Percentiles rank a stretch among this genome's conserved stretches.
These are phyloP conservation scores for Debaryomyces subglobosus DNA, from an alignment of 1,139 yeast genomes.

Conservation along the genomic window DNA sequence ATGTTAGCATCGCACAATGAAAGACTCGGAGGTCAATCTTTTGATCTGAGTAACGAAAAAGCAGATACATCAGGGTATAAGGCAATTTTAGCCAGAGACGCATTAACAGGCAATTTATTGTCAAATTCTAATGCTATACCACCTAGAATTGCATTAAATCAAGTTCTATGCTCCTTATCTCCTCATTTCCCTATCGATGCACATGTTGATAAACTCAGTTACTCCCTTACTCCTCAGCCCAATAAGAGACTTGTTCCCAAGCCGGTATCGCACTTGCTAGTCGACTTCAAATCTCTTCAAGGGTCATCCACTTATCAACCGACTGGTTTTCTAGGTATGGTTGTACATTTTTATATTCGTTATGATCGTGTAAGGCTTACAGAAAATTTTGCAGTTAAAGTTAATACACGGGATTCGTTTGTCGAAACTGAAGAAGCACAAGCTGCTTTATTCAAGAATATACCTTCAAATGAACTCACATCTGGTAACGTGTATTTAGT, in stretches of 20 bases:
- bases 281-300: constrained; percentile 73
- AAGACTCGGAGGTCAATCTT: constrained; percentile 40
- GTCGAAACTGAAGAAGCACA: constrained; percentile 67
- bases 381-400: constrained; percentile 76
- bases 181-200: constrained; percentile 68
- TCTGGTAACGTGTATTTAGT: constrained; percentile 66
- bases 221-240: constrained; percentile 46
- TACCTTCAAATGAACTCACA: constrained; percentile 72
- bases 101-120: constrained; percentile 63
- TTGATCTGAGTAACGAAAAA: constrained; percentile 44
- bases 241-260: constrained; percentile 51
- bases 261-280: constrained; percentile 75
- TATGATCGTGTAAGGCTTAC: constrained; percentile 68
- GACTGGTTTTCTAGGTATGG: constrained; percentile 70
- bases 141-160: constrained; percentile 67
- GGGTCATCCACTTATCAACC: constrained; percentile 67
- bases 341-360: constrained; percentile 73
- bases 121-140: constrained; percentile 48
- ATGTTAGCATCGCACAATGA: constrained; percentile 55
- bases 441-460: constrained; percentile 78
- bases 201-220: constrained; percentile 34
- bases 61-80: constrained; percentile 79
- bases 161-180: constrained; percentile 70
- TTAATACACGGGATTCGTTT: constrained; percentile 60
- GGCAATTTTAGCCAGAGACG: constrained; percentile 67